phyloP scores from a whole-genome alignment of 2,329 filamentous ascomycete genomes.

The Talaromyces sp. region DNA sequence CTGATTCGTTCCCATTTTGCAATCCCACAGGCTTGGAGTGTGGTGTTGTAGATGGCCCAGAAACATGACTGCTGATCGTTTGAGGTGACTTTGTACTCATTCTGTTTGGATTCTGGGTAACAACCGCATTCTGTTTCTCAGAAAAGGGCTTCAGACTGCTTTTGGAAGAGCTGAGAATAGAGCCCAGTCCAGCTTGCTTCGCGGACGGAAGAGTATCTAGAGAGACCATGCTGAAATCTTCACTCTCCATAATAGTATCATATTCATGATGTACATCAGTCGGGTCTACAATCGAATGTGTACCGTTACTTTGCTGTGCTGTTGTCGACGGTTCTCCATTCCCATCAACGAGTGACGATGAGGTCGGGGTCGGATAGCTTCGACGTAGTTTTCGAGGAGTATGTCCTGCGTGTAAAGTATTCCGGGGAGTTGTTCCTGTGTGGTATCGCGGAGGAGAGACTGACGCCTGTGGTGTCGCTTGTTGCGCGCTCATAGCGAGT shows the following conservation, averaged over 20 bases:
- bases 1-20: background rate
- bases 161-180: constrained; percentile 30
- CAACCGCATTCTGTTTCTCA: constrained; percentile 27
- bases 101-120: background rate
- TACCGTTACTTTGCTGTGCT: constrained; percentile 17
- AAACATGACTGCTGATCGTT: background rate
- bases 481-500: constrained; percentile 2
- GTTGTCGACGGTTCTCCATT: constrained; percentile 25
- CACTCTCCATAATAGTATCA: constrained; percentile 57
- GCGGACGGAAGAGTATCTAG: constrained; percentile 54
- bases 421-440: constrained; percentile 32
- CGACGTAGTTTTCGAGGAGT: constrained; percentile 34
- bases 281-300: constrained; percentile 31
- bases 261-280: constrained; percentile 49
- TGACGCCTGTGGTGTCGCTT: constrained; percentile 34
- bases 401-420: constrained; percentile 35
- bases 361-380: constrained; percentile 42
- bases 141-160: constrained; percentile 30
- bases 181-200: constrained; percentile 42
- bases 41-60: constrained; percentile 1
- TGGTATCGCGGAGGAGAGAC: constrained; percentile 32
- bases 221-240: constrained; percentile 60
- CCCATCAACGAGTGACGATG: constrained; percentile 41
- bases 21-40: background rate
- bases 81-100: background rate